Conservation (phyloP, 306 rosid species). For the Hippophae tibetana region DNA sequence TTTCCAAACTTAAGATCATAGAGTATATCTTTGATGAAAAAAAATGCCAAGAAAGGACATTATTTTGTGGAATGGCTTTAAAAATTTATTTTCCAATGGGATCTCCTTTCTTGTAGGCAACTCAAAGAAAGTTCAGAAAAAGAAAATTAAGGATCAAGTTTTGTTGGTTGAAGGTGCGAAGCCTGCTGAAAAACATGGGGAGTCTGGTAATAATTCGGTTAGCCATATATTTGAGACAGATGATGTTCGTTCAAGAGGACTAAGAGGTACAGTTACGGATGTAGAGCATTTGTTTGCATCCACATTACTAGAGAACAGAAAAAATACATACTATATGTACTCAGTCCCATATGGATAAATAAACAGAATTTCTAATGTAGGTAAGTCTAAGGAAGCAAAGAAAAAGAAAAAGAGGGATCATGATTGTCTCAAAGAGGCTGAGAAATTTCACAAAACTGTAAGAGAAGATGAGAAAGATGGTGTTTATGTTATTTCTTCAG, state of each 20-base stretch:
- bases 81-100: slow-evolving; percentile 4
- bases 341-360: slow-evolving; percentile 2
- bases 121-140: slow-evolving; percentile 44
- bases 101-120: slow-evolving; percentile 31
- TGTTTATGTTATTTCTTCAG: slow-evolving; percentile 31
- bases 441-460: slow-evolving; percentile 11
- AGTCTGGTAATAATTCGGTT: slow-evolving; percentile 22
- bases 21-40: not conserved
- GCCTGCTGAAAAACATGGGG: slow-evolving; percentile 20
- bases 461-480: slow-evolving; percentile 13
- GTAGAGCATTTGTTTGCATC: slow-evolving; percentile 4
- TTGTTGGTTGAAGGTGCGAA: slow-evolving; percentile 20
- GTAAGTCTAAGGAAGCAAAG: slow-evolving; percentile 22
- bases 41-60: slow-evolving; percentile 4
- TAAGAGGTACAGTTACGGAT: slow-evolving; percentile 32
- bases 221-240: slow-evolving; percentile 32
- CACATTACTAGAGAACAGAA: not conserved
- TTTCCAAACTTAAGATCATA: not conserved
- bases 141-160: slow-evolving; percentile 20
- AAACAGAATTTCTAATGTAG: slow-evolving; percentile 10
- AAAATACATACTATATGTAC: slow-evolving; percentile 3
- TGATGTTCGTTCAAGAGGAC: slow-evolving; percentile 35
- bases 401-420: slow-evolving; percentile 31
- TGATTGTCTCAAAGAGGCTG: slow-evolving; percentile 4
- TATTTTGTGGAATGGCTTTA: not conserved